Base-by-base conservation (phyloP, 2,329 filamentous ascomycete genomes). In the Didymella exigua region DNA sequence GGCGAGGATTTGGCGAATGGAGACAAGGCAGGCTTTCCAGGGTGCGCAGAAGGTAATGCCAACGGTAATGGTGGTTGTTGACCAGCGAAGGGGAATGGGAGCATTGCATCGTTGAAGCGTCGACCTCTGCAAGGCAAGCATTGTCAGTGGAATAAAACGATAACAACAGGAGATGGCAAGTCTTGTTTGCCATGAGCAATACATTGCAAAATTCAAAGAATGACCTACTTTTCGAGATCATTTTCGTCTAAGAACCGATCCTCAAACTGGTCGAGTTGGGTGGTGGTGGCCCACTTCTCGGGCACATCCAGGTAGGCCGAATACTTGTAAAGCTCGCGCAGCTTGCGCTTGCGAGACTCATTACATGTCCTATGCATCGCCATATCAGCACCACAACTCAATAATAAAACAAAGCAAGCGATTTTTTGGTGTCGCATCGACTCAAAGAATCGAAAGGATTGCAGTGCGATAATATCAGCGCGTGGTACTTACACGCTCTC, bases 311-410 rank as follows among this genome's bases (percentile, higher is more conserved):
- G 26, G 41, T 45, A 60, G 85, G 84, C 86, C 76, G 89, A 89
- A 81, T 90, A 88, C 83, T 84, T 83, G 81, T 89, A 96, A 69
- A 96, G 84, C 80, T 95, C 89, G 76, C 89, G 88, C 75, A 96
- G 84, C 83, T 96, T 96, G 77, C 91, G 88, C 85, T 96, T 95
- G 78, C 90, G 89, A 83, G 89, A 91, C 78, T 83, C 84, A 82
- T 89, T 85, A 84, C 79, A 80, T 58, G 63, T 65, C 64, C 75
- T 77, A 61, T 59, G 59, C 63, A 66, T 56, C 61, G 63, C 60
- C 51, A 68, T 66, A 73, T 70, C 66, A 75, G 69, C 69, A 76
- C 71, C 61, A 75, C 73, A 47, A 71, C 75, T 61, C 55, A 10
- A 42, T 37, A 63, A 70, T 67, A 76, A 75, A 62, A 59, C 48